Evolutionary conservation across 257 asterid genomes (phyloP).

Genomic region (Solanum sparsipilum): DNA sequence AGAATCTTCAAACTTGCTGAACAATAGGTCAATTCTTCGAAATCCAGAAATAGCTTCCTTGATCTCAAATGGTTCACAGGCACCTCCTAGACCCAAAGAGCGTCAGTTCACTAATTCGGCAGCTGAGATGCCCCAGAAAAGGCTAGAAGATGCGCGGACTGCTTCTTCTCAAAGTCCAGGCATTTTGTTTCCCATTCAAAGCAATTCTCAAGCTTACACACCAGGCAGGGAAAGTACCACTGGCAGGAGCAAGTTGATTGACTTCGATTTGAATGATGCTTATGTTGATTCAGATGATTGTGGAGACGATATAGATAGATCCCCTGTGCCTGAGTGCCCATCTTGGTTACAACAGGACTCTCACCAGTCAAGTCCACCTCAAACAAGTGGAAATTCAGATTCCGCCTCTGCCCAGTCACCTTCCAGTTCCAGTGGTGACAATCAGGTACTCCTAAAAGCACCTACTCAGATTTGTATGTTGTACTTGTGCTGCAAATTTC

Average conservation of each 20-base stretch:
- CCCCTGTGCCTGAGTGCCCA: conserved; percentile 42
- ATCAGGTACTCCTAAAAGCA: conserved; percentile 38
- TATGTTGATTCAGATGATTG: conserved; percentile 72
- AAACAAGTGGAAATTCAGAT: conserved; percentile 69
- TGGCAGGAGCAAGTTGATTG: conserved; percentile 49
- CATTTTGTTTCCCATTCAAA: conserved; percentile 18
- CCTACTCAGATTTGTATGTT: background rate
- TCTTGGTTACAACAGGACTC: conserved; percentile 67
- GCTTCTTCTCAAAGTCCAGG: conserved; percentile 36
- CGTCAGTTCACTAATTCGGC: conserved; percentile 19
- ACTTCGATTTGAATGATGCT: conserved; percentile 61
- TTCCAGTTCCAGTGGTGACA: conserved; percentile 70
- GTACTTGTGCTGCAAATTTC: background rate
- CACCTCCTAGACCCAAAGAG: conserved; percentile 27
- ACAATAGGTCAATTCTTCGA: conserved; percentile 27
- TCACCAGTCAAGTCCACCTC: conserved; percentile 75
- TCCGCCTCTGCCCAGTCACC: conserved; percentile 79
- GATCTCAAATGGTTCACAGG: conserved; percentile 41
- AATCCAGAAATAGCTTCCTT: conserved; percentile 34
- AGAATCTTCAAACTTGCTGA: conserved; percentile 37
- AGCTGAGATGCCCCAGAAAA: conserved; percentile 28
- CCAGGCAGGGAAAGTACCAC: conserved; percentile 35
- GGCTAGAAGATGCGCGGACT: conserved; percentile 19
- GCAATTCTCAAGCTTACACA: conserved; percentile 33
- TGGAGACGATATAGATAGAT: conserved; percentile 45